A percentile compares a stretch with the other conserved stretches of the same genome.
phyloP scores from a whole-genome alignment of 2,329 filamentous ascomycete genomes.

The Aspergillus melleus region DNA sequence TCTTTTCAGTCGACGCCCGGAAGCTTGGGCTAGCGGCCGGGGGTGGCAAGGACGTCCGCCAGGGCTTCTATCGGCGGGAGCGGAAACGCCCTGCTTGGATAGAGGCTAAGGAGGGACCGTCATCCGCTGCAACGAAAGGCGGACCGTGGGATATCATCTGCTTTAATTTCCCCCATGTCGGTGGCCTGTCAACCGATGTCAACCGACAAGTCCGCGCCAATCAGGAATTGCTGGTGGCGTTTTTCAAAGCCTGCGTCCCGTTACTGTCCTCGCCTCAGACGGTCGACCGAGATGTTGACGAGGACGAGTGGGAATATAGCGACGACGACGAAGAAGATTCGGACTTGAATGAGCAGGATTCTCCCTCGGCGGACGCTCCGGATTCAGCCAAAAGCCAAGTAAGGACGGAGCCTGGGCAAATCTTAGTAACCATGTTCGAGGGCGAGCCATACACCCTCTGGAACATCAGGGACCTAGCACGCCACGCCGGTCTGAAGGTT shows the following conservation, averaged over 20 bases:
- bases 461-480: conserved; percentile 85
- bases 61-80: conserved; percentile 35
- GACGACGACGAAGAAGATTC: conserved; percentile 17
- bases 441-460: conserved; percentile 92
- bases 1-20: conserved; percentile 46
- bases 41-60: conserved; percentile 46
- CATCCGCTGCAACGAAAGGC: conserved; percentile 11
- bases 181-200: conserved; percentile 86
- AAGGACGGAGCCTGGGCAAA: conserved; percentile 47
- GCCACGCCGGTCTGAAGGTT: conserved; percentile 59
- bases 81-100: conserved; percentile 32
- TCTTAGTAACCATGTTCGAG: conserved; percentile 88
- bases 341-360: conserved; percentile 20
- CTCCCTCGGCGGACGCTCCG: background rate
- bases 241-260: conserved; percentile 48
- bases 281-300: conserved; percentile 21
- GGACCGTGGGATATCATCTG: conserved; percentile 72
- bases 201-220: conserved; percentile 93
- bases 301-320: conserved; percentile 27
- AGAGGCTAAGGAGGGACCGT: conserved; percentile 5
- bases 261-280: conserved; percentile 35
- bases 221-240: conserved; percentile 59
- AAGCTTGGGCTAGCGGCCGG: conserved; percentile 40
- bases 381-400: conserved; percentile 11
- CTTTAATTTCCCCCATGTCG: conserved; percentile 98